Evolutionary conservation across 2,329 filamentous ascomycete species (phyloP), one percentile per base, ranked within the genome.

Genomic region (Pestalotiopsis sp.): DNA sequence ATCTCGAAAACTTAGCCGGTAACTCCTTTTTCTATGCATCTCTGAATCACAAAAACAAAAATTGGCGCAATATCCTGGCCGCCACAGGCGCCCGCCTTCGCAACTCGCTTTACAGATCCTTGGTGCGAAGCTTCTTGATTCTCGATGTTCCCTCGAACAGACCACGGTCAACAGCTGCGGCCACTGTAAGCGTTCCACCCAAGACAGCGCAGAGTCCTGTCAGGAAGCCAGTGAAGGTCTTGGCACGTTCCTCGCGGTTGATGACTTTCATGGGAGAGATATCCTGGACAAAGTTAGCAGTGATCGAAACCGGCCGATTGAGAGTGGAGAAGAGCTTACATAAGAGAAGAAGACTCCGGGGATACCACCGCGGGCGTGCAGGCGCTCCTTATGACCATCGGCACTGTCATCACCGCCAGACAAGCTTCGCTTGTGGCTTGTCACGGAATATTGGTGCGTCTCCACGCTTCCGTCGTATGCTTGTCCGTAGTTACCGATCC

Each of bases 241-340:
- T 98, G 70, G 91, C 86, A 61, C 93, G 90, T 73, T 93, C 92
- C 83, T 99, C 97, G 67, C 95, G 92, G 85, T 99, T 99, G 82
- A 99, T 92, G 70, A 99, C 95, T 84, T 98, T 99, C 96, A 99
- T 99, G 4, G 96, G 96, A 2, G 95, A 98, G 80, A 99, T 99
- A 76, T 99, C 96, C 92, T 95, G 67, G 45, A 1, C 52, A 20
- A 2, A 59, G 61, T 76, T 66, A 80, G 77, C 66, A 52, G 38
- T 23, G 31, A 40, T 45, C 23, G 3, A 5, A 45, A 12, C 13
- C 1, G 13, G 20, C 57, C 49, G 60, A 62, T 13, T 13, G 9
- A 40, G 52, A 6, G n/a, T 41, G 58, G 13, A 38, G 31, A 59
- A 38, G 25, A 40, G 89, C 92, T 88, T 85, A 95, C 93, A 76